Evolutionary conservation across 768 basidiomycete genomes (phyloP).

Genomic region (Lactifluus hygrophoroides): DNA sequence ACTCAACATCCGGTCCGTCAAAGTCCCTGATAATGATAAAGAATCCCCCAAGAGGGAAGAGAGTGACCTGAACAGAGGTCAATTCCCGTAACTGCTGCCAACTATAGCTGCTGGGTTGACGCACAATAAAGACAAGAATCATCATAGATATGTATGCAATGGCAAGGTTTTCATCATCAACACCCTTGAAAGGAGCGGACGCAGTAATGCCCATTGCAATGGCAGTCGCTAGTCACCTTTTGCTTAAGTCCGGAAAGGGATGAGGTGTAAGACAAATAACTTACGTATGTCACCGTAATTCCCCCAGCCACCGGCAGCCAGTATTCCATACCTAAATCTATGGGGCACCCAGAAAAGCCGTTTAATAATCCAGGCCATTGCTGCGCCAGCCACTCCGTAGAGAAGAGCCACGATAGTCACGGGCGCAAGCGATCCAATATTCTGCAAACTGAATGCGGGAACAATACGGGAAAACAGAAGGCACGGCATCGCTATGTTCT

Average conservation of each 20-base stretch:
- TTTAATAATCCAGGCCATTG: constrained; percentile 46
- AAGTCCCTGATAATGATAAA: constrained; percentile 54
- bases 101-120: constrained; percentile 7
- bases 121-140: constrained; percentile 50
- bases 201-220: constrained; percentile 57
- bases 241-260: not conserved
- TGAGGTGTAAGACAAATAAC: constrained; percentile 21
- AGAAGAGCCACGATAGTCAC: constrained; percentile 50
- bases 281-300: constrained; percentile 67
- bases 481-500: constrained; percentile 52
- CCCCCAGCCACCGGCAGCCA: constrained; percentile 60
- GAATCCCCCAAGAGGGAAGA: constrained; percentile 57
- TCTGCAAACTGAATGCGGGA: constrained; percentile 51
- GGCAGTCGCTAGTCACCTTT: constrained; percentile 42
- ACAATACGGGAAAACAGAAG: constrained; percentile 68
- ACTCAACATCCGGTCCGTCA: constrained; percentile 51
- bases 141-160: constrained; percentile 61
- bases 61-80: constrained; percentile 37
- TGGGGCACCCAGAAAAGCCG: constrained; percentile 72
- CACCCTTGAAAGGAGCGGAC: constrained; percentile 51
- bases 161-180: constrained; percentile 48
- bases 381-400: constrained; percentile 49
- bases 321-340: constrained; percentile 61
- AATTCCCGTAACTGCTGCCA: too few species aligned
- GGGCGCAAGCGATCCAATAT: constrained; percentile 50